A percentile compares a stretch with the other conserved stretches of the same genome.
These are phyloP conservation scores for Trifolium subterraneum DNA, from an alignment of 306 rosid genomes.

Conservation along the genomic window DNA sequence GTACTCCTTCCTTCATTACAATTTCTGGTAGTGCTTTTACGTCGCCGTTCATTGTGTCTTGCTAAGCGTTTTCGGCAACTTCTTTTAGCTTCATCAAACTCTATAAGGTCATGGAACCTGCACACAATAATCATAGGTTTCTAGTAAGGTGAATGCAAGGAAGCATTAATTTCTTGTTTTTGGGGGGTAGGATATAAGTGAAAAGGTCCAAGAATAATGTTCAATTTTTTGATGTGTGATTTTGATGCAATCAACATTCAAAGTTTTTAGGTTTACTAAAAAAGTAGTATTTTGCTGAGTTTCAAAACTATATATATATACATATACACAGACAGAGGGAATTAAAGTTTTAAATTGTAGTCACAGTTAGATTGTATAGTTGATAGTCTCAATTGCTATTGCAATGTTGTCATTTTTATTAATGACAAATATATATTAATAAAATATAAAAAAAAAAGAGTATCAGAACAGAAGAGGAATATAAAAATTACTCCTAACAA, in stretches of 20 bases:
- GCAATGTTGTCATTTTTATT: no score
- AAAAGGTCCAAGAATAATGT: background rate
- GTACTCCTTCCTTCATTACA: slow-evolving; percentile 56
- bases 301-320: background rate
- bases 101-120: slow-evolving; percentile 86
- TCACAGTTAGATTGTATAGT: no score
- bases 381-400: no score
- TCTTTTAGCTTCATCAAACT: slow-evolving; percentile 90
- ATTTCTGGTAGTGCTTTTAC: slow-evolving; percentile 58
- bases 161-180: background rate
- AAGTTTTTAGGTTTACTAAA: background rate
- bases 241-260: background rate
- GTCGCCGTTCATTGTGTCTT: slow-evolving; percentile 83
- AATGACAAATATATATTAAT: no score
- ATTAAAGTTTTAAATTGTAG: background rate
- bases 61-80: slow-evolving; percentile 90
- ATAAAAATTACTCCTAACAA: no score
- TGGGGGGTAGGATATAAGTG: background rate
- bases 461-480: no score
- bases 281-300: background rate
- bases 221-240: background rate
- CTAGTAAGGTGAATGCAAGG: slow-evolving; percentile 7
- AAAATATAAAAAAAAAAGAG: no score
- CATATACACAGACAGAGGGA: background rate
- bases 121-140: slow-evolving; percentile 31